These are phyloP conservation scores for Erysimum cheiri DNA, from an alignment of 441 rosid species.

Conservation along the genomic window DNA sequence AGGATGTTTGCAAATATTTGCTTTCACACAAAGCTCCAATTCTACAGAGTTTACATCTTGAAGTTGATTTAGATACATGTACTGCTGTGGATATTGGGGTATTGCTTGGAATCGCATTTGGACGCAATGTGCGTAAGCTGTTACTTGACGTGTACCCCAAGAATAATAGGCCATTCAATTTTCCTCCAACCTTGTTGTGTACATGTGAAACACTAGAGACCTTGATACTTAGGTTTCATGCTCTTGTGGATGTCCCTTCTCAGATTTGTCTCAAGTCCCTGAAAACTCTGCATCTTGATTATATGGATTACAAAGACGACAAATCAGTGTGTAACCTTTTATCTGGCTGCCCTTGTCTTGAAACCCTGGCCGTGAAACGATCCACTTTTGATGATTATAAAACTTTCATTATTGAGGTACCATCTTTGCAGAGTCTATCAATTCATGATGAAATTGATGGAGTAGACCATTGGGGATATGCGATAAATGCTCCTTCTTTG, in stretches of 20 bases:
- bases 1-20: neutral
- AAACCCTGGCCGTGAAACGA: neutral
- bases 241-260: neutral
- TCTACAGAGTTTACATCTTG: neutral
- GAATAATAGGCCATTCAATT: neutral
- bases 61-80: neutral
- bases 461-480: neutral
- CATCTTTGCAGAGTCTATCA: neutral
- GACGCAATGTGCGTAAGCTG: neutral
- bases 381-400: neutral
- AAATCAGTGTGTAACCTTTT: neutral
- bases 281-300: neutral
- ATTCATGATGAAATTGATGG: neutral
- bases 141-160: neutral
- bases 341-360: conserved; percentile 4
- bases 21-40: conserved; percentile 1
- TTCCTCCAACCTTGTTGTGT: neutral
- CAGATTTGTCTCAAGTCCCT: neutral
- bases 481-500: conserved; percentile 13
- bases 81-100: neutral
- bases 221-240: conserved; percentile 2
- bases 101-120: neutral
- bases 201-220: neutral
- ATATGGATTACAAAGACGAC: neutral
- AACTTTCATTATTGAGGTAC: neutral